Evolutionary conservation across 305 asterid species (phyloP), one percentile per base, ranked within the genome.

Genomic region (Solanum aculeatissimum): DNA sequence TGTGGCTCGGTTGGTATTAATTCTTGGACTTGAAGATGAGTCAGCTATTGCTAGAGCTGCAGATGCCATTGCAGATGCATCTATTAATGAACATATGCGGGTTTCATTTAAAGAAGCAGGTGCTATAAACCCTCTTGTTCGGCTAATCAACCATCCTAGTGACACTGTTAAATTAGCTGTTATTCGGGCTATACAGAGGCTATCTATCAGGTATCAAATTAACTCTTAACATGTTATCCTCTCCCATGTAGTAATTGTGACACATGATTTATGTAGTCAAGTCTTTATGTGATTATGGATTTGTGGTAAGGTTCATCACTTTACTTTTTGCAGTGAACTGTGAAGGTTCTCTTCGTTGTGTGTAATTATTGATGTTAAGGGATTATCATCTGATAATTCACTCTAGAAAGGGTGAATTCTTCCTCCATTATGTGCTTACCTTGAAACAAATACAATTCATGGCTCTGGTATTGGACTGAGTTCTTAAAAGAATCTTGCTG

Each of bases 1-100:
- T 32, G 95, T 94, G 88, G 99, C 98, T 47, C 92, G 98, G 47
- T 85, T 96, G 91, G 99, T 94, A 88, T 89, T 96, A 84, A 93
- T 96, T 89, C 95, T 94, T 29, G 96, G 91, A 71, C 96, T 96
- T 85, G 95, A 94, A 86, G 97, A 94, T 42, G 98, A 94, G 83
- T 88, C 88, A 1, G 98, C 98, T 83, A 81, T 96, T 89, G 89
- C 96, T 47, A 88, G 92, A 88, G 96, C 97, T 85, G 97, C 99
- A 43, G 93, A 86, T 83, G 86, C 94, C 9, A 92, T 96, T 88
- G 97, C 98, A 68, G 98, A 91, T 89, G 93, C 93, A 66, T 92
- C 94, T 57, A 85, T 94, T 85, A 94, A 90, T 14, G 98, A 94
- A 83, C 91, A 86, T 65, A 92, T 96, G 94, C 95, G 95, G 38